A percentile compares a stretch with the other conserved stretches of the same genome.
Evolutionary conservation across 495 filamentous ascomycete species (phyloP).

Genomic region (Aspergillus nanangensis): DNA sequence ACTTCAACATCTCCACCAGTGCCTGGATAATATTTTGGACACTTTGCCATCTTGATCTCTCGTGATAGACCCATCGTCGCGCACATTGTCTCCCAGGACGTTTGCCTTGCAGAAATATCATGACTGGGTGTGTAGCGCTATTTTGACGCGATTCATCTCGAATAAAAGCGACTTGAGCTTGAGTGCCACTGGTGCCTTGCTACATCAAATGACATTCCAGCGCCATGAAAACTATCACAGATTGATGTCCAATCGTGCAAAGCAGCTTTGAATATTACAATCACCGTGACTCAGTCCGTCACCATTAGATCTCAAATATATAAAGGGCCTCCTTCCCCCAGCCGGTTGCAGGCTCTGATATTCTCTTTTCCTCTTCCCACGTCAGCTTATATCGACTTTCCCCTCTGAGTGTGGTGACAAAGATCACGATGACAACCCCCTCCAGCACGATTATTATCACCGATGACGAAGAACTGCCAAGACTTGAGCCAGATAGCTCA

Average conservation of each 20-base stretch:
- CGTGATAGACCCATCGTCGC: not conserved
- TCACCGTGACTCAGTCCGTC: not conserved
- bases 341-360: not conserved
- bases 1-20: not conserved
- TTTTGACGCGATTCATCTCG: not conserved
- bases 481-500: not conserved
- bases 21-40: not conserved
- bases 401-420: not conserved
- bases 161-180: not conserved
- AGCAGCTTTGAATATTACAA: not conserved
- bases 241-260: not conserved
- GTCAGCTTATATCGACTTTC: not conserved
- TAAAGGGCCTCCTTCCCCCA: not conserved
- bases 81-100: not conserved
- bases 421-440: not conserved
- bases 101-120: not conserved
- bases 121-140: not conserved
- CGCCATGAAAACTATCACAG: not conserved
- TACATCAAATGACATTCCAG: not conserved
- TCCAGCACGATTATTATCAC: not conserved
- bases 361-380: not conserved
- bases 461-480: not conserved
- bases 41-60: not conserved
- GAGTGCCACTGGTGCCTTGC: not conserved
- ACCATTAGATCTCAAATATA: not conserved